Evolutionary conservation across 352 stramenopile species (phyloP).

Genomic region (Globisporangium apiculatum): DNA sequence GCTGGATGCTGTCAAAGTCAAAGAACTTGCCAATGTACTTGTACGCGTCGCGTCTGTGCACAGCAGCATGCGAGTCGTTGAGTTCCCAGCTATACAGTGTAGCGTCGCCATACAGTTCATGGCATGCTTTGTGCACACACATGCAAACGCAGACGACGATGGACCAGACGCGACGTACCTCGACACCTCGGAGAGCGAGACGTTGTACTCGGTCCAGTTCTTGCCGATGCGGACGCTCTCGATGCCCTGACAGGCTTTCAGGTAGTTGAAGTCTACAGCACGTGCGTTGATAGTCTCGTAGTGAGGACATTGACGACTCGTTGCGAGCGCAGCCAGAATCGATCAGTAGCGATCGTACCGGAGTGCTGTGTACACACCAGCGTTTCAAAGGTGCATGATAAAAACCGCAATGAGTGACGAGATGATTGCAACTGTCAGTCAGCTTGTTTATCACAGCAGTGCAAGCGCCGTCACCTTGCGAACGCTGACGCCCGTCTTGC

Average conservation of each 20-base stretch:
- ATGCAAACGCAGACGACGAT: too few species aligned
- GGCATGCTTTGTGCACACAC: too few species aligned
- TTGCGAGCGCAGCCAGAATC: background rate
- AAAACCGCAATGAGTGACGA: too few species aligned
- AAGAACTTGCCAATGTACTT: constrained; percentile 72
- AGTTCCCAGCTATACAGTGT: too few species aligned
- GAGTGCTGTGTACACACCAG: constrained; percentile 3
- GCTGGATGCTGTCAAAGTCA: constrained; percentile 65
- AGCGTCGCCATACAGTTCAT: too few species aligned
- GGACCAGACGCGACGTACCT: constrained; percentile 3
- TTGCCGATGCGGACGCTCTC: constrained; percentile 54
- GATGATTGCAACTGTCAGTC: background rate
- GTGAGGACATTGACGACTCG: background rate
- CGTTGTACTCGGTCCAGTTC: constrained; percentile 19
- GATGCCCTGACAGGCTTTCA: constrained; percentile 66
- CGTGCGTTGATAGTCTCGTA: too few species aligned
- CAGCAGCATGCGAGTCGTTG: background rate
- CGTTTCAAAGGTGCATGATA: background rate
- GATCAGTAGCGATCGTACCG: background rate
- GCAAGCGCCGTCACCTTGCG: constrained; percentile 38
- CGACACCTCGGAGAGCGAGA: constrained; percentile 19
- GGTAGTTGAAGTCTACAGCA: constrained; percentile 63
- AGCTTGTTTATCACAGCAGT: background rate
- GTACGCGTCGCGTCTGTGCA: constrained; percentile 41
- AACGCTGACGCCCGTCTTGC: constrained; percentile 44